These are phyloP conservation scores for Tetrahymena malaccensis DNA, from an alignment of 73 alveolate genomes.

Conservation along the genomic window DNA sequence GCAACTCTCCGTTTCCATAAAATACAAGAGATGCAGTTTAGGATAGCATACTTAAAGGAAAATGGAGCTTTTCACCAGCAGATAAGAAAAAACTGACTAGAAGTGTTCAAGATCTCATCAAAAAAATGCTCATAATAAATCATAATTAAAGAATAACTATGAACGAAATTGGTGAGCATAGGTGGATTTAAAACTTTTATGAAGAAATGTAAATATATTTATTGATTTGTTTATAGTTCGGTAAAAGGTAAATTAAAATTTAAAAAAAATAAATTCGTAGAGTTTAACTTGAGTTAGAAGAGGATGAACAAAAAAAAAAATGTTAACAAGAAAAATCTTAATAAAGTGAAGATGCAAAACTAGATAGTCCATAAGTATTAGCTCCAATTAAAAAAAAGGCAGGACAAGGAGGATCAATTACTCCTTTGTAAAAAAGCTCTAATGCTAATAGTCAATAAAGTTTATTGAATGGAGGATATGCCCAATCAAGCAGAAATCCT, in stretches of 20 bases:
- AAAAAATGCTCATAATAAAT: background rate
- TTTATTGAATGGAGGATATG: background rate
- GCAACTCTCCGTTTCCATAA: background rate
- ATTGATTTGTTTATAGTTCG: background rate
- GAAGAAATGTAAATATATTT: background rate
- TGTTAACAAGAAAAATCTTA: background rate
- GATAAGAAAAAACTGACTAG: background rate
- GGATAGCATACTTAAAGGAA: background rate
- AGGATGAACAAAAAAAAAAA: background rate
- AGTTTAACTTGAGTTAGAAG: background rate
- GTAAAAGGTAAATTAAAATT: too few species aligned
- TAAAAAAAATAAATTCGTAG: background rate
- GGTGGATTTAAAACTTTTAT: background rate
- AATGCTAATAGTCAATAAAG: background rate
- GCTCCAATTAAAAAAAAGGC: background rate
- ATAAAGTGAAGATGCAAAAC: background rate
- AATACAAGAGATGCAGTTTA: background rate
- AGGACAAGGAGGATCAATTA: background rate
- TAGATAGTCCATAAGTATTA: background rate
- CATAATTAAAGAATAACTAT: background rate
- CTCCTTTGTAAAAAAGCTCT: background rate
- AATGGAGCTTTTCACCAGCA: background rate
- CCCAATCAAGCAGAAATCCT: background rate
- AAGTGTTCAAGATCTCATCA: background rate
- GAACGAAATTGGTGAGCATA: background rate